phyloP scores from a whole-genome alignment of 1,139 yeast genomes.

The Geotrichum reessii region DNA sequence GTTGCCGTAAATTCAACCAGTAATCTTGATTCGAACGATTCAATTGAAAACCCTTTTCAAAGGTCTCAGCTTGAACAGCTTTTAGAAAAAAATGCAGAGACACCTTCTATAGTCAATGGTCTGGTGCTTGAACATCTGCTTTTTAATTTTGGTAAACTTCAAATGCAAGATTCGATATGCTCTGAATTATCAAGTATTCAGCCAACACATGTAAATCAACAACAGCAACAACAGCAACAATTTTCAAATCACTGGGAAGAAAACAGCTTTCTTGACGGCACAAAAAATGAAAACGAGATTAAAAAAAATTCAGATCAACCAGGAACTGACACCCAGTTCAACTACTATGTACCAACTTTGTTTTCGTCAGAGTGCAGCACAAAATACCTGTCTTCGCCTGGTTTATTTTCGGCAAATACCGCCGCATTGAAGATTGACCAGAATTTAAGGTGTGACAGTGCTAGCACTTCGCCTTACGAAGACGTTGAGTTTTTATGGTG shows the following conservation, averaged over 20 bases:
- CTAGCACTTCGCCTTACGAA: slow-evolving; percentile 13
- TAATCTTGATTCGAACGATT: too few relatives aligned
- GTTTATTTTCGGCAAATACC: not conserved
- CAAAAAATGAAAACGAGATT: not conserved
- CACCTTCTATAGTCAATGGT: not conserved
- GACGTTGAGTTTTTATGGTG: slow-evolving; percentile 13
- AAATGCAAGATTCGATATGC: not conserved
- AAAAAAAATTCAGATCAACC: not conserved
- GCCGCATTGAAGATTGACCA: not conserved
- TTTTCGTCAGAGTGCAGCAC: slow-evolving; percentile 9
- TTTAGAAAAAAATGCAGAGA: not conserved
- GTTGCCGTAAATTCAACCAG: not conserved
- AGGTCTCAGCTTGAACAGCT: not conserved
- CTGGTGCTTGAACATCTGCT: not conserved
- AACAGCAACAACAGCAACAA: not conserved
- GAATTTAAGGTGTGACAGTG: not conserved
- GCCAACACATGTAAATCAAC: not conserved
- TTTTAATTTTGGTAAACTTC: not conserved
- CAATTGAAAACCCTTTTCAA: not conserved
- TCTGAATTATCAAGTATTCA: not conserved
- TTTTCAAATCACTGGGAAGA: not conserved
- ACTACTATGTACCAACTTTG: not conserved
- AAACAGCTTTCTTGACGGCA: not conserved
- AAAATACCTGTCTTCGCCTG: not conserved
- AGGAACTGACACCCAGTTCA: not conserved